Conservation (phyloP, 257 asterid species). For the Coffea eugenioides region DNA sequence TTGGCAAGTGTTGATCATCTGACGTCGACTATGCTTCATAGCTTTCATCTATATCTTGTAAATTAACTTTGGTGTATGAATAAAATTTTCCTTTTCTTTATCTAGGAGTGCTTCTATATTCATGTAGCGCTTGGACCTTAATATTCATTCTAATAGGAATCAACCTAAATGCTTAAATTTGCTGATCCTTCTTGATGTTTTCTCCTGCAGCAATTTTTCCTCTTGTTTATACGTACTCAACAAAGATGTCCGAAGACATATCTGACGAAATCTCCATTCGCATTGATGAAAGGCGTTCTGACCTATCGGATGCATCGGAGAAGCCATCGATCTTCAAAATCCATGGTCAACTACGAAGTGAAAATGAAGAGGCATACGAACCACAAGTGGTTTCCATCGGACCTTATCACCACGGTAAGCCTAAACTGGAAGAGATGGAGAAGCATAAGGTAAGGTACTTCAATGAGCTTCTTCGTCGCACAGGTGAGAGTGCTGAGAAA, state of each 20-base stretch:
- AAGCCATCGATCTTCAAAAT: neutral
- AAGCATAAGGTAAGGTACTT: slow-evolving; percentile 34
- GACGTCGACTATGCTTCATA: too few relatives aligned
- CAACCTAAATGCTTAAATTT: too few relatives aligned
- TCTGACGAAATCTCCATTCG: neutral
- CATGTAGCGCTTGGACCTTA: too few relatives aligned
- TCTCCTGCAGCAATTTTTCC: too few relatives aligned
- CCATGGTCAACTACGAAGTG: neutral
- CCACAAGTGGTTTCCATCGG: slow-evolving; percentile 42
- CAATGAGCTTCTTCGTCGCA: slow-evolving; percentile 20
- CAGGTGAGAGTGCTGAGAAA: slow-evolving; percentile 17
- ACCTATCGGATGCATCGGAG: neutral
- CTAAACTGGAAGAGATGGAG: slow-evolving; percentile 29
- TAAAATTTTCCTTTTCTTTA: too few relatives aligned
- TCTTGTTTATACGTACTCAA: too few relatives aligned
- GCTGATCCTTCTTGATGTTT: too few relatives aligned
- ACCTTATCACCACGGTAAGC: slow-evolving; percentile 36
- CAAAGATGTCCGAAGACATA: neutral
- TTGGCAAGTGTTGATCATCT: too few relatives aligned
- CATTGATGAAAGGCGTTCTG: neutral
- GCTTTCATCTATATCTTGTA: too few relatives aligned
- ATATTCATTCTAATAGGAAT: too few relatives aligned
- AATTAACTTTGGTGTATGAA: too few relatives aligned
- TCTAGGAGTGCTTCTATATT: too few relatives aligned
- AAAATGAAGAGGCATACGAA: slow-evolving; percentile 14